Conservation (phyloP, 768 basidiomycete species). For the Boletus insuetus region DNA sequence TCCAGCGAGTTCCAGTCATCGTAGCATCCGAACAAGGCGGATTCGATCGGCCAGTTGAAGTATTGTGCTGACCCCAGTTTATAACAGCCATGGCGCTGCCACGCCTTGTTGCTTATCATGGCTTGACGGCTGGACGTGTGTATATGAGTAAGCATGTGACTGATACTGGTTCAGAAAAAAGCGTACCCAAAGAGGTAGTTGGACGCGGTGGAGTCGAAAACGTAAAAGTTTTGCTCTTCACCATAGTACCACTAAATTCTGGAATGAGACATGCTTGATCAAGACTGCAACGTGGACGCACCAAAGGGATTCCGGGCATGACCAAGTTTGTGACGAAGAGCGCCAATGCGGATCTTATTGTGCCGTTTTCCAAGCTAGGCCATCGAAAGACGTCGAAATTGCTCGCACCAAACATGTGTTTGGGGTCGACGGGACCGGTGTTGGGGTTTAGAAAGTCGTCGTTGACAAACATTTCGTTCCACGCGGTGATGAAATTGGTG, state of each 20-base stretch:
- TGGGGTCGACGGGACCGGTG: conserved; percentile 68
- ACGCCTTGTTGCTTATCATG: conserved; percentile 81
- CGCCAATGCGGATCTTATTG: conserved; percentile 68
- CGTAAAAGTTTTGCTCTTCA: conserved; percentile 89
- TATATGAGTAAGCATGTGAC: not conserved
- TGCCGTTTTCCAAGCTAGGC: conserved; percentile 86
- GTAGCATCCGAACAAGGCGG: conserved; percentile 74
- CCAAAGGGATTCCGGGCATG: conserved; percentile 85
- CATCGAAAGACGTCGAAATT: conserved; percentile 96
- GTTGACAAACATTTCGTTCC: conserved; percentile 89
- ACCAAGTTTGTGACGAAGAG: conserved; percentile 77
- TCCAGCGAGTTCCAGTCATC: conserved; percentile 93
- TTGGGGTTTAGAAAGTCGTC: conserved; percentile 82
- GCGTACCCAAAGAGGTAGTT: conserved; percentile 89
- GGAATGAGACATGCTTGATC: not conserved
- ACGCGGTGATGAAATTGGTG: conserved; percentile 81
- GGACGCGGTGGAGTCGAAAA: conserved; percentile 82
- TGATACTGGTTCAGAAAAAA: not conserved
- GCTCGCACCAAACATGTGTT: conserved; percentile 88
- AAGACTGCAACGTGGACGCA: conserved; percentile 30
- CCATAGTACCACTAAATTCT: conserved; percentile 70
- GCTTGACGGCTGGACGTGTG: conserved; percentile 70
- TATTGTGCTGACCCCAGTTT: conserved; percentile 87
- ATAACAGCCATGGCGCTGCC: conserved; percentile 95
- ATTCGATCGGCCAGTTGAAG: conserved; percentile 88